phyloP scores from a whole-genome alignment of 805 yeast species.

The Candida methanosorbosa region DNA sequence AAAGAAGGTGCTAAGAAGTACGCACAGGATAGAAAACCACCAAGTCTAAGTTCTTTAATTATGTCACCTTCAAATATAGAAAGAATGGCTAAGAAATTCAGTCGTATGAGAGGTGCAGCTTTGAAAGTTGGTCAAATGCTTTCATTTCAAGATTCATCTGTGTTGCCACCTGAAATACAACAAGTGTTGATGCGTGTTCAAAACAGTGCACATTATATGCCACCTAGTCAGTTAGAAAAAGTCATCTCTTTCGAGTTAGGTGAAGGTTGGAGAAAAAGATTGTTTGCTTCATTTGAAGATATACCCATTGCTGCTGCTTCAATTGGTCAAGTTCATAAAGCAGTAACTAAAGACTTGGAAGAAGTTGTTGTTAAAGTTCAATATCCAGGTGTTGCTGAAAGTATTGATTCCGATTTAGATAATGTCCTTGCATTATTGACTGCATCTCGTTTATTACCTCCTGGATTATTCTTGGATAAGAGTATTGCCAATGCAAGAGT shows the following conservation, averaged over 20 bases:
- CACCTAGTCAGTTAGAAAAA: slow-evolving; percentile 75
- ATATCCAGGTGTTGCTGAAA: slow-evolving; percentile 92
- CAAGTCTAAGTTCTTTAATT: slow-evolving; percentile 48
- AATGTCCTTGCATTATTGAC: slow-evolving; percentile 73
- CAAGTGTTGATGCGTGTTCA: slow-evolving; percentile 77
- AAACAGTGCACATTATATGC: slow-evolving; percentile 95
- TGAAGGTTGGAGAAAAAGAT: slow-evolving; percentile 58
- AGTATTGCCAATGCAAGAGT: slow-evolving; percentile 89
- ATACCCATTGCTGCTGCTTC: slow-evolving; percentile 96
- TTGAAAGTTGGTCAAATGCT: slow-evolving; percentile 94
- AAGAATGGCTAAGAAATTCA: slow-evolving; percentile 75
- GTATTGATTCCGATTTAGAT: slow-evolving; percentile 91
- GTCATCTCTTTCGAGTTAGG: slow-evolving; percentile 74
- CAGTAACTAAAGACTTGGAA: slow-evolving; percentile 52
- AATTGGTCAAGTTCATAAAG: slow-evolving; percentile 93
- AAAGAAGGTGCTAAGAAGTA: slow-evolving; percentile 66
- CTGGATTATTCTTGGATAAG: slow-evolving; percentile 84
- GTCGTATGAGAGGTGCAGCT: slow-evolving; percentile 99
- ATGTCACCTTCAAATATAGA: slow-evolving; percentile 81
- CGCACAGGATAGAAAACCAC: slow-evolving; percentile 35
- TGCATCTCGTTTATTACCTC: slow-evolving; percentile 81
- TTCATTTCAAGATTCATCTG: slow-evolving; percentile 85
- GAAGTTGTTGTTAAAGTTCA: slow-evolving; percentile 92
- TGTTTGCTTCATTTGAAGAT: slow-evolving; percentile 69
- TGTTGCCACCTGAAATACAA: slow-evolving; percentile 80